Conservation (phyloP, 2,329 filamentous ascomycete genomes). For the Cytospora paraplurivora region DNA sequence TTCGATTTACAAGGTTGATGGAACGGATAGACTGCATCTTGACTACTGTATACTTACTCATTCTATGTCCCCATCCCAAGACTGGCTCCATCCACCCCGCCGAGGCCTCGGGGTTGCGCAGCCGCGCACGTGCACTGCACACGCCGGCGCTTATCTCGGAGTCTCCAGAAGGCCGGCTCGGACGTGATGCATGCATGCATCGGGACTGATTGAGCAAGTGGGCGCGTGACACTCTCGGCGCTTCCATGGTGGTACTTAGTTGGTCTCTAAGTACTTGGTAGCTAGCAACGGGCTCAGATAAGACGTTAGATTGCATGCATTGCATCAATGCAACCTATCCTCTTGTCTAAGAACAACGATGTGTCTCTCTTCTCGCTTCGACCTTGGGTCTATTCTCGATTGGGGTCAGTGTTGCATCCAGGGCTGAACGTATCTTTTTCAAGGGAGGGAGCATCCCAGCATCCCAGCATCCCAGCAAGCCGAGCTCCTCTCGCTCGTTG, state of each 20-base stretch:
- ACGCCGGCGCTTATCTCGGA: background rate
- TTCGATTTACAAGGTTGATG: background rate
- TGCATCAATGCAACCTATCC: no score
- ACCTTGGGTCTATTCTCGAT: no score
- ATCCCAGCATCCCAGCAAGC: background rate
- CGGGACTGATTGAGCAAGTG: background rate
- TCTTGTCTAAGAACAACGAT: no score
- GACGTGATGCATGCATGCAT: background rate
- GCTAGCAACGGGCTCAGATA: no score
- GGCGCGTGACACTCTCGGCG: background rate
- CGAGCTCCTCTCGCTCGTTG: background rate
- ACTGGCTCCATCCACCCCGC: background rate
- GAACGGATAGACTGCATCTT: background rate
- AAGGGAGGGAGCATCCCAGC: no score
- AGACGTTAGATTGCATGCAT: no score
- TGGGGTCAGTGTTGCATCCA: no score
- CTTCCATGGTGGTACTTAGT: background rate
- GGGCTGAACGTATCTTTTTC: no score
- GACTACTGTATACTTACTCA: no score
- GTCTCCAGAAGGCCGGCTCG: background rate
- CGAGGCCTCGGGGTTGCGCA: background rate
- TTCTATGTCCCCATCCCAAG: no score
- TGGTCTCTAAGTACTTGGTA: background rate
- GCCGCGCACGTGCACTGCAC: background rate
- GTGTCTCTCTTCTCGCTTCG: no score